Conservation (phyloP, 441 rosid genomes). For the Isatis lusitanica region DNA sequence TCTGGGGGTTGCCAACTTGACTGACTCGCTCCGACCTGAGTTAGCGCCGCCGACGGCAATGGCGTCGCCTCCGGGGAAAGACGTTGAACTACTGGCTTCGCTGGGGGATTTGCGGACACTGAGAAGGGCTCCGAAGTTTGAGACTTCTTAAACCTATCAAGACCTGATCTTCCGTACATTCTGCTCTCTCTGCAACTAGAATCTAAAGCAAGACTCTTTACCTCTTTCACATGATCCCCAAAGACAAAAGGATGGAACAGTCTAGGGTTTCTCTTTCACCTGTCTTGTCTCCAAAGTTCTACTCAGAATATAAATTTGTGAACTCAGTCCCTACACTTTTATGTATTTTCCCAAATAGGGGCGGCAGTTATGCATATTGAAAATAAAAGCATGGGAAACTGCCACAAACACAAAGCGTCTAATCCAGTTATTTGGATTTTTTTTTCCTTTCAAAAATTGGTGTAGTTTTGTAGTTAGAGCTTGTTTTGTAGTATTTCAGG, state of each 20-base stretch:
- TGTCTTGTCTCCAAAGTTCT: neutral
- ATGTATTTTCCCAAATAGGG: neutral
- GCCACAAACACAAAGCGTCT: too few species aligned
- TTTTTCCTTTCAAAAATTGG: neutral
- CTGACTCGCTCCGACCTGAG: conserved; percentile 79
- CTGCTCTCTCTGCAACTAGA: conserved; percentile 25
- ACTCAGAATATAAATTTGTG: neutral
- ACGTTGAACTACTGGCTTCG: conserved; percentile 41
- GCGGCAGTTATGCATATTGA: neutral
- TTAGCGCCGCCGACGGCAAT: conserved; percentile 51
- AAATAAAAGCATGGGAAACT: too few species aligned
- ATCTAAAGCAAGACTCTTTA: neutral
- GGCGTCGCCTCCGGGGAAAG: conserved; percentile 51
- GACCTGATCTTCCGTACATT: conserved; percentile 93
- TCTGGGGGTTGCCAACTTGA: conserved; percentile 98
- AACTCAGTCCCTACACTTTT: conserved; percentile 9
- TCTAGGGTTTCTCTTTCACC: conserved; percentile 17
- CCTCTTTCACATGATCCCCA: neutral
- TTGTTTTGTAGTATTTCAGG: neutral
- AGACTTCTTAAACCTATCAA: conserved; percentile 89
- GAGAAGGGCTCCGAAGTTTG: conserved; percentile 93
- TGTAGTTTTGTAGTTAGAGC: neutral
- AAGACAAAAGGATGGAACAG: neutral
- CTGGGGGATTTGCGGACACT: conserved; percentile 48
- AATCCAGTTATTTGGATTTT: too few species aligned